Conservation (phyloP, 2,329 filamentous ascomycete genomes). For the Fusarium sp. region DNA sequence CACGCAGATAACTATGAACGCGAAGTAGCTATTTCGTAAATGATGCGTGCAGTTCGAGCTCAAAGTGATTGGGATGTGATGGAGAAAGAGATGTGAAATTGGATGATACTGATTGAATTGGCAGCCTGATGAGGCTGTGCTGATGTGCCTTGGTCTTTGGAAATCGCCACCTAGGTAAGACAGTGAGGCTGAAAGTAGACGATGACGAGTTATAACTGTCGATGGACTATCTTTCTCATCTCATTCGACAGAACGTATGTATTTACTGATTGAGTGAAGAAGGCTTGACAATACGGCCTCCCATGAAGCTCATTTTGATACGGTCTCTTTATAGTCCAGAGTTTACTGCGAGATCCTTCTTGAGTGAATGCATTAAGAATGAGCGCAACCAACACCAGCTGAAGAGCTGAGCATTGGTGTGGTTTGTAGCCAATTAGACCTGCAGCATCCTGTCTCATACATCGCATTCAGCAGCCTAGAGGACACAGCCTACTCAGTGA, state of each 20-base stretch:
- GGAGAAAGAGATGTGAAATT: background rate
- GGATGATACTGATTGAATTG: background rate
- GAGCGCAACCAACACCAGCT: background rate
- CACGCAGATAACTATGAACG: background rate
- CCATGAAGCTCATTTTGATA: background rate
- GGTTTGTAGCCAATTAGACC: background rate
- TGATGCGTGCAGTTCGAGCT: background rate
- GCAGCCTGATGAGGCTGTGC: slow-evolving; percentile 10
- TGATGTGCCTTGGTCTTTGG: background rate
- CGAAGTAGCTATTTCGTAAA: background rate
- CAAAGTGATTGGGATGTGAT: fast-evolving
- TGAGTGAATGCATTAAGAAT: fast-evolving
- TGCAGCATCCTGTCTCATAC: background rate
- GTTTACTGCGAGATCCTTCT: background rate
- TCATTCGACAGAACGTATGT: background rate
- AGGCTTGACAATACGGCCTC: fast-evolving
- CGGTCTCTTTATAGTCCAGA: background rate
- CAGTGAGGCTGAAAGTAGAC: background rate
- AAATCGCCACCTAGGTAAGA: background rate
- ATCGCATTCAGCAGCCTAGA: too few species aligned
- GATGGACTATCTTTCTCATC: background rate
- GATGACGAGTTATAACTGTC: background rate
- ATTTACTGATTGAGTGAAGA: background rate
- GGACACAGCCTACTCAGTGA: background rate
- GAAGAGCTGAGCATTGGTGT: background rate